A percentile compares a stretch with the other conserved stretches of the same genome.
phyloP scores from a whole-genome alignment of 208 protist species.

The Leishmania turanica region DNA sequence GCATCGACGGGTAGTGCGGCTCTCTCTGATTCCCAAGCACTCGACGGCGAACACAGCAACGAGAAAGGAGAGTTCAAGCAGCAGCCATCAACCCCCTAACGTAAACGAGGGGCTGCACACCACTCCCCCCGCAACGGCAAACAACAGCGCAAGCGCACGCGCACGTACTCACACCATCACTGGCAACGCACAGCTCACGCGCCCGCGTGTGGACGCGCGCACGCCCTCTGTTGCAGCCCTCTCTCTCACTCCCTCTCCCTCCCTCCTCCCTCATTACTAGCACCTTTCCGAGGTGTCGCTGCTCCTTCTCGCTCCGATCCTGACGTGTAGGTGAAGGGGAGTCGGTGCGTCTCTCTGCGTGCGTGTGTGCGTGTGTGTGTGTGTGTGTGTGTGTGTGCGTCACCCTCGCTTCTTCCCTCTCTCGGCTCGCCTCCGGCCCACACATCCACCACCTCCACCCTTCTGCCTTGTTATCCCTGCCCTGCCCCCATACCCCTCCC shows the following conservation, averaged over 20 bases:
- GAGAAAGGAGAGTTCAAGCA: neutral
- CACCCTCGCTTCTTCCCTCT: neutral
- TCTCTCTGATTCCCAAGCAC: neutral
- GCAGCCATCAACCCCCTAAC: neutral
- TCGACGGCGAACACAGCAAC: neutral
- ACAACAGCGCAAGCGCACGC: neutral
- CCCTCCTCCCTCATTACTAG: neutral
- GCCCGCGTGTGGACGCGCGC: no score
- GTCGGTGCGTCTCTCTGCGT: neutral
- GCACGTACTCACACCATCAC: neutral
- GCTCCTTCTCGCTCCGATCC: neutral
- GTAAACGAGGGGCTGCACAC: neutral
- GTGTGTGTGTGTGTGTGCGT: neutral
- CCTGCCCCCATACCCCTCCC: neutral
- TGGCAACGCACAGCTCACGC: neutral
- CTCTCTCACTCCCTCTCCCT: neutral
- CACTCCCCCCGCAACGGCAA: neutral
- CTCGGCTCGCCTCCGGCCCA: neutral
- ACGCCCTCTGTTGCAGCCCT: neutral
- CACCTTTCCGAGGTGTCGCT: neutral
- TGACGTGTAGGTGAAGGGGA: neutral
- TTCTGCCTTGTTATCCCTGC: neutral
- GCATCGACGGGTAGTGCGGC: neutral
- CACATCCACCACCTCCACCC: neutral
- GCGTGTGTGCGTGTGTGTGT: neutral